phyloP scores from a whole-genome alignment of 1,139 yeast genomes.

The Hansenula anomala region DNA sequence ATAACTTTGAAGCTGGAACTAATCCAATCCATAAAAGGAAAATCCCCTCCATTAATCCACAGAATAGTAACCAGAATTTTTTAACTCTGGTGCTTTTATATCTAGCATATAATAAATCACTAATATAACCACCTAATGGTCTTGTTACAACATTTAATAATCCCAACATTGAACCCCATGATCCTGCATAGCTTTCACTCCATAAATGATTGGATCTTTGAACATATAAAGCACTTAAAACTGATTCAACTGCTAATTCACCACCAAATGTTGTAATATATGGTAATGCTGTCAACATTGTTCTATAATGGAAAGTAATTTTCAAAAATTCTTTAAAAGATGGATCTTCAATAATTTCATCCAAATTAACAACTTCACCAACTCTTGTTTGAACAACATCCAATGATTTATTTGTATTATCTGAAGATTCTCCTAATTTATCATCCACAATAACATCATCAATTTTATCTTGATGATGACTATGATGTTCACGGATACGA shows the following conservation, averaged over 20 bases:
- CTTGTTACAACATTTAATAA: slow-evolving; percentile 29
- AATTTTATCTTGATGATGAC: neutral
- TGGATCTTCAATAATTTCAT: slow-evolving; percentile 26
- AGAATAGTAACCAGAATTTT: slow-evolving; percentile 26
- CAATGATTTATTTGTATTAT: neutral
- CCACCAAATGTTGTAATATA: slow-evolving; percentile 29
- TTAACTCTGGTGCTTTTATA: slow-evolving; percentile 25
- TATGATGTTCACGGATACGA: neutral
- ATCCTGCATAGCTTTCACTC: slow-evolving; percentile 25
- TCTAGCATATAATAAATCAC: slow-evolving; percentile 23
- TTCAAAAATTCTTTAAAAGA: slow-evolving; percentile 16
- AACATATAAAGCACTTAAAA: slow-evolving; percentile 24
- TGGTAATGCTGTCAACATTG: slow-evolving; percentile 26
- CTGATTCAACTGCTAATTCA: slow-evolving; percentile 30
- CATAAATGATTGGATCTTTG: slow-evolving; percentile 17
- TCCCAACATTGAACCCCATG: slow-evolving; percentile 33
- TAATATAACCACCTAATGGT: slow-evolving; percentile 27
- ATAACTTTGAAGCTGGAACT: slow-evolving; percentile 17
- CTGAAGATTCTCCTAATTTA: no score
- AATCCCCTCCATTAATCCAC: slow-evolving; percentile 28
- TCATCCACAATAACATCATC: no score
- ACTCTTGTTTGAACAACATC: slow-evolving; percentile 12
- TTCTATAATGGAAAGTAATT: slow-evolving; percentile 23
- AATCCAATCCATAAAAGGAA: slow-evolving; percentile 30
- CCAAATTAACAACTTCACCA: slow-evolving; percentile 18